A percentile compares a stretch with the other conserved stretches of the same genome.
These are phyloP conservation scores for Fusarium guadeloupense DNA, from an alignment of 2,329 filamentous ascomycete species.

Conservation along the genomic window DNA sequence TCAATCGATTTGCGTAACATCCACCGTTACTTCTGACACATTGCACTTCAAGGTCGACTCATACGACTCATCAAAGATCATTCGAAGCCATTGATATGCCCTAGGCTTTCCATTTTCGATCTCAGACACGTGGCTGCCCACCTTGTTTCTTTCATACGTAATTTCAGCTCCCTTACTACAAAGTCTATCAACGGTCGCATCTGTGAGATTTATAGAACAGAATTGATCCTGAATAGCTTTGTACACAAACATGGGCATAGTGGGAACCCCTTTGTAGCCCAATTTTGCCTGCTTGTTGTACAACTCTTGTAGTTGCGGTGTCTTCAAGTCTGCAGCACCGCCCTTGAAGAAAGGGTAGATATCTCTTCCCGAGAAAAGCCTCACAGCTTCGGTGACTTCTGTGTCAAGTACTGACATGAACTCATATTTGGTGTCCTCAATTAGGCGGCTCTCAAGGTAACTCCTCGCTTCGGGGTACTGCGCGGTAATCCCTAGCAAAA, in stretches of 20 bases:
- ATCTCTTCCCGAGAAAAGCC: conserved; percentile 33
- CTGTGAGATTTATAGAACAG: conserved; percentile 53
- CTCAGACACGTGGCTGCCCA: conserved; percentile 52
- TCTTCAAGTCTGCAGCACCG: conserved; percentile 40
- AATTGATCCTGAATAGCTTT: conserved; percentile 60
- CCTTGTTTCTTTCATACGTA: conserved; percentile 55
- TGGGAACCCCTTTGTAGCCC: conserved; percentile 52
- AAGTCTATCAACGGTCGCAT: conserved; percentile 52
- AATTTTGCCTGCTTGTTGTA: conserved; percentile 45
- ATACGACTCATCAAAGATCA: conserved; percentile 24
- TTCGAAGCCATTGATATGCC: conserved; percentile 14
- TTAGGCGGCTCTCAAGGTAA: conserved; percentile 20
- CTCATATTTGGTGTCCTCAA: conserved; percentile 11
- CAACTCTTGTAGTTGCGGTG: conserved; percentile 26
- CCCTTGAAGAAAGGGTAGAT: conserved; percentile 44
- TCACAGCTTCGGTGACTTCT: conserved; percentile 23
- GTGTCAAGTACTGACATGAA: conserved; percentile 6
- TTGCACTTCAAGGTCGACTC: conserved; percentile 6
- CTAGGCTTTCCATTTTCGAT: conserved; percentile 33
- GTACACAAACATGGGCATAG: conserved; percentile 60
- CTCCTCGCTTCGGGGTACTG: conserved; percentile 26
- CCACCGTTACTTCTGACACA: background rate
- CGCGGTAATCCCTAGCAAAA: conserved; percentile 28
- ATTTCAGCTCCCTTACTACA: conserved; percentile 54
- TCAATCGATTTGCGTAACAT: no score